Conservation (phyloP, 805 yeast genomes). For the Spathaspora gorwiae region DNA sequence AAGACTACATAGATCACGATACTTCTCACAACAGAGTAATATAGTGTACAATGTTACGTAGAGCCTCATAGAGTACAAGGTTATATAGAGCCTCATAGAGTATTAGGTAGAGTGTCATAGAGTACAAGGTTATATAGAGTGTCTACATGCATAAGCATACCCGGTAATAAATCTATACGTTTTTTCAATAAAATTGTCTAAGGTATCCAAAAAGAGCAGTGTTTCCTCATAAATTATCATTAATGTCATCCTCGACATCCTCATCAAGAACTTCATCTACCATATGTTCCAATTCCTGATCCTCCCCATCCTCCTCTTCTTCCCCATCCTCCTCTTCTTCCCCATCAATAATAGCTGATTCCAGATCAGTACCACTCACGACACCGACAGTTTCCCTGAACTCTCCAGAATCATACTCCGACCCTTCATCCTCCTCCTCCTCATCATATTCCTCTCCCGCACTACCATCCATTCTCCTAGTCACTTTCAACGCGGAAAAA, state of each 20-base stretch:
- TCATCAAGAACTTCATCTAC: not conserved
- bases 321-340: conserved; percentile 2
- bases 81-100: no score
- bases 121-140: no score
- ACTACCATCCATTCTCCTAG: not conserved
- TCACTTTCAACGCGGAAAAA: conserved; percentile 12
- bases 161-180: no score
- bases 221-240: no score
- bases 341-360: conserved; percentile 11
- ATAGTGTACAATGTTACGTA: no score
- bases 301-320: not conserved
- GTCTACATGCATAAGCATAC: no score
- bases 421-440: conserved; percentile 1
- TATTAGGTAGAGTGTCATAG: no score
- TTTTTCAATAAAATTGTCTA: no score
- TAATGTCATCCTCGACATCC: not conserved
- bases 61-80: no score
- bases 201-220: no score
- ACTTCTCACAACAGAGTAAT: no score
- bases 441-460: conserved; percentile 6
- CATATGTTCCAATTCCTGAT: not conserved
- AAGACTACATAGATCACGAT: no score
- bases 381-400: conserved; percentile 2
- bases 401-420: conserved; percentile 4
- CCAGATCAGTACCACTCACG: conserved; percentile 8